These are phyloP conservation scores for Cnidoscolus chayamansa DNA, from an alignment of 441 rosid genomes.

Conservation along the genomic window DNA sequence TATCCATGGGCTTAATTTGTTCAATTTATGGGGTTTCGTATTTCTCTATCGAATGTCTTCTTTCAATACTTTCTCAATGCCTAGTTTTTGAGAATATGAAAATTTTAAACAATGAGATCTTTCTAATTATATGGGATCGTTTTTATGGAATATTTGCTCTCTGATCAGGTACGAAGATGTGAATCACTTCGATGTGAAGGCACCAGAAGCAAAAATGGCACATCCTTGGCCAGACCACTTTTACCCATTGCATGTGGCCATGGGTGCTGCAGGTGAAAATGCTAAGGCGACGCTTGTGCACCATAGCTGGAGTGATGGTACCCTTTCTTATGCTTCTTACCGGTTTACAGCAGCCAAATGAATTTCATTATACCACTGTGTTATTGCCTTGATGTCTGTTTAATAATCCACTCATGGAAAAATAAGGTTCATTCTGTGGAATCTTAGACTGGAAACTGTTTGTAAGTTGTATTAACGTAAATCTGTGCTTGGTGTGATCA, in stretches of 20 bases:
- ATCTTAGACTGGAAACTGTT: not conserved
- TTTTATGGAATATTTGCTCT: not conserved
- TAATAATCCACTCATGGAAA: not conserved
- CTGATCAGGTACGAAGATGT: constrained; percentile 64
- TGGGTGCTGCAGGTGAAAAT: constrained; percentile 82
- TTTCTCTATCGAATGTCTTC: no score
- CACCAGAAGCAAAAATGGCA: constrained; percentile 68
- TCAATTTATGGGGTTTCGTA: no score
- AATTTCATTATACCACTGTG: constrained; percentile 5
- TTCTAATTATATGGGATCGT: not conserved
- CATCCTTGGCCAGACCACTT: constrained; percentile 94
- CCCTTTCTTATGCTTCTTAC: constrained; percentile 81
- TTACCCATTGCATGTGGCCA: constrained; percentile 81
- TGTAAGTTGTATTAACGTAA: not conserved
- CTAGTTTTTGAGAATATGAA: not conserved
- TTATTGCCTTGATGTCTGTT: not conserved
- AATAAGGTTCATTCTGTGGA: not conserved
- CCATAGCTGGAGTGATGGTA: constrained; percentile 70
- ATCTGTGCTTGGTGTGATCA: not conserved
- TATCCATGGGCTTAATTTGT: no score
- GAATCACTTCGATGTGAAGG: constrained; percentile 56
- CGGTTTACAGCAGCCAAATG: constrained; percentile 43
- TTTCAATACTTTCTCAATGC: no score
- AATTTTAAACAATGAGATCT: not conserved
- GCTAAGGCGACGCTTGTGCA: constrained; percentile 76